Evolutionary conservation across 192 early-diverging fungal genomes (phyloP).

Genomic region (Glomus cerebriforme): DNA sequence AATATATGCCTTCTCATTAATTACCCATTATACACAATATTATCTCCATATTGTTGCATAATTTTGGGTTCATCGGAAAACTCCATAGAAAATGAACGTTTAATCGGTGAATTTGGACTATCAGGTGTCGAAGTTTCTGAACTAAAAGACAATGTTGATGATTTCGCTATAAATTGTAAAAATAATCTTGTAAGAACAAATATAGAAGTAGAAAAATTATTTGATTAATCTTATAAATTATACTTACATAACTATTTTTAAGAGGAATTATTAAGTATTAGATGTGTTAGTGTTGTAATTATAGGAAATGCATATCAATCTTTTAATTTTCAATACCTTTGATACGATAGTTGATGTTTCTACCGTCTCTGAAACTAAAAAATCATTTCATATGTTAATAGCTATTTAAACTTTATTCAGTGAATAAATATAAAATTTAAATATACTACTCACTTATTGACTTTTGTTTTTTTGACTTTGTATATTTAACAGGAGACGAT

Average conservation of each 20-base stretch:
- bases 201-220: background rate
- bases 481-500: slow-evolving; percentile 16
- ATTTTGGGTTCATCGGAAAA: background rate
- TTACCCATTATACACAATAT: background rate
- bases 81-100: background rate
- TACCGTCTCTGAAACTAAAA: background rate
- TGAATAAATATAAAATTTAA: background rate
- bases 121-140: background rate
- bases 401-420: background rate
- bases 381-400: background rate
- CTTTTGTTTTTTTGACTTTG: slow-evolving; percentile 17
- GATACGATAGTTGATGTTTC: background rate
- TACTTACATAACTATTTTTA: slow-evolving; percentile 19
- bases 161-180: background rate
- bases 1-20: background rate
- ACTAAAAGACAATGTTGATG: background rate
- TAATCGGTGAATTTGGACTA: background rate
- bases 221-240: background rate
- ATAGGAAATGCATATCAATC: background rate
- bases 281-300: background rate
- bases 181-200: background rate
- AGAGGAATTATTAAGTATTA: background rate
- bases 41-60: background rate
- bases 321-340: background rate
- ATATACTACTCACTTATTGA: background rate